phyloP scores from a whole-genome alignment of 108 stramenopile species.

The Nitzschia inconspicua region DNA sequence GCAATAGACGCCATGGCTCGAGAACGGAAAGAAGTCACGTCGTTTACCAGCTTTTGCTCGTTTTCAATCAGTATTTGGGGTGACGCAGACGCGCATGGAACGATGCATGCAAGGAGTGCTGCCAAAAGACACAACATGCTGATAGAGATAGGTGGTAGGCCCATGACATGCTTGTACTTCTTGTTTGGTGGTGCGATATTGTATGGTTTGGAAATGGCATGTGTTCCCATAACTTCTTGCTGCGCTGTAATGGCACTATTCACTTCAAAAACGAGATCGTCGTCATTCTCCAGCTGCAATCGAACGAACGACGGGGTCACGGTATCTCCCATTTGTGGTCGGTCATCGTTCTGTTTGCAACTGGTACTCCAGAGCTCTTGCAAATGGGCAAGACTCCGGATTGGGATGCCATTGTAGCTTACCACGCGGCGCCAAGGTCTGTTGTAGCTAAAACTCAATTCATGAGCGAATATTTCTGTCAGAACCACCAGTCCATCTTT shows the following conservation, averaged over 20 bases:
- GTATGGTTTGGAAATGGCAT: slow-evolving; percentile 7
- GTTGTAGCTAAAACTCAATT: slow-evolving; percentile 8
- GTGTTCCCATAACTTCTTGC: slow-evolving; percentile 5
- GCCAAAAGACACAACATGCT: no score
- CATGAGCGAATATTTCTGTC: slow-evolving; percentile 9
- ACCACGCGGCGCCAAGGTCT: slow-evolving; percentile 11
- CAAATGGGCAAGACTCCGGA: slow-evolving; percentile 1
- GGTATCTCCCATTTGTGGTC: not conserved
- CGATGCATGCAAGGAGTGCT: no score
- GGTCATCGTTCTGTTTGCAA: not conserved
- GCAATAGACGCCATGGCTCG: slow-evolving; percentile 11
- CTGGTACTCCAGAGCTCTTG: slow-evolving; percentile 1
- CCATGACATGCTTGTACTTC: no score
- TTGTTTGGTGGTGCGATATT: slow-evolving; percentile 4
- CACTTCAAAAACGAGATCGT: slow-evolving; percentile 14
- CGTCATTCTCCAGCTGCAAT: slow-evolving; percentile 12
- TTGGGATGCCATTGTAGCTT: slow-evolving; percentile 2
- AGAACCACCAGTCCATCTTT: slow-evolving; percentile 5
- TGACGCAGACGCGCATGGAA: no score
- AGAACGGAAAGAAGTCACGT: no score
- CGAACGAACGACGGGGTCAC: not conserved
- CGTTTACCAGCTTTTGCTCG: no score
- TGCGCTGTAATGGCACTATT: slow-evolving; percentile 9
- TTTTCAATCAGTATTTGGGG: no score
- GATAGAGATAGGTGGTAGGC: no score